Evolutionary conservation across 2,329 filamentous ascomycete genomes (phyloP).

Genomic region (Emericellopsis cladophorae): DNA sequence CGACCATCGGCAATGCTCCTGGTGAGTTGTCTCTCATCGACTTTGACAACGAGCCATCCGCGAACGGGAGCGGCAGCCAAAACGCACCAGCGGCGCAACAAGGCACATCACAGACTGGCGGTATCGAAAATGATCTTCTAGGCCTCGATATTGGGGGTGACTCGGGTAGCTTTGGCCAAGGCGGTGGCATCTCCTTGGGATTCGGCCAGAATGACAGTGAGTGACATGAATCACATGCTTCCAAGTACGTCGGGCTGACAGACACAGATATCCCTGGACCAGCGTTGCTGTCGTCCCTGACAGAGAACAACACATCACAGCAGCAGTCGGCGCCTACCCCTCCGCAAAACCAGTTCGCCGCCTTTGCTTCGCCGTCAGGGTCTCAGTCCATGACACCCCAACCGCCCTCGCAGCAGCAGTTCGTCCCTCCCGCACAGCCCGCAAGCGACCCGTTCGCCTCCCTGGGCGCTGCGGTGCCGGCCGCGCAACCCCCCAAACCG

Average conservation of each 20-base stretch:
- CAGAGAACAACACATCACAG: slow-evolving; percentile 46
- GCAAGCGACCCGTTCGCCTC: slow-evolving; percentile 40
- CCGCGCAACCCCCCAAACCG: slow-evolving; percentile 25
- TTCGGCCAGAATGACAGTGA: slow-evolving; percentile 57
- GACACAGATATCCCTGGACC: slow-evolving; percentile 48
- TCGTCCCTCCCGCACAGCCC: slow-evolving; percentile 25
- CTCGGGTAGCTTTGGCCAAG: slow-evolving; percentile 51
- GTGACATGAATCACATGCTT: slow-evolving; percentile 12
- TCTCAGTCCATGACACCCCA: slow-evolving; percentile 43
- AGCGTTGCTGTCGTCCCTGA: slow-evolving; percentile 50
- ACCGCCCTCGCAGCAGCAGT: slow-evolving; percentile 24
- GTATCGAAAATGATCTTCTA: slow-evolving; percentile 80
- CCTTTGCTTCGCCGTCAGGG: slow-evolving; percentile 37
- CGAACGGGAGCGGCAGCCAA: slow-evolving; percentile 29
- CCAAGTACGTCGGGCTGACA: slow-evolving; percentile 5
- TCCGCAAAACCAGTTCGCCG: slow-evolving; percentile 40
- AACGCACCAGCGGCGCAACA: neutral
- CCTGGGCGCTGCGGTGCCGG: slow-evolving; percentile 18
- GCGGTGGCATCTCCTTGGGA: slow-evolving; percentile 74
- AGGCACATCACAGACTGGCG: slow-evolving; percentile 37
- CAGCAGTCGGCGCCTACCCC: slow-evolving; percentile 29
- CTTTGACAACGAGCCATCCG: slow-evolving; percentile 57
- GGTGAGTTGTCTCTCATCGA: slow-evolving; percentile 89
- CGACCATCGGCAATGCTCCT: slow-evolving; percentile 35
- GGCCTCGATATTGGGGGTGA: slow-evolving; percentile 68